Evolutionary conservation across 257 asterid genomes (phyloP).

Genomic region (Marsdenia floribunda): DNA sequence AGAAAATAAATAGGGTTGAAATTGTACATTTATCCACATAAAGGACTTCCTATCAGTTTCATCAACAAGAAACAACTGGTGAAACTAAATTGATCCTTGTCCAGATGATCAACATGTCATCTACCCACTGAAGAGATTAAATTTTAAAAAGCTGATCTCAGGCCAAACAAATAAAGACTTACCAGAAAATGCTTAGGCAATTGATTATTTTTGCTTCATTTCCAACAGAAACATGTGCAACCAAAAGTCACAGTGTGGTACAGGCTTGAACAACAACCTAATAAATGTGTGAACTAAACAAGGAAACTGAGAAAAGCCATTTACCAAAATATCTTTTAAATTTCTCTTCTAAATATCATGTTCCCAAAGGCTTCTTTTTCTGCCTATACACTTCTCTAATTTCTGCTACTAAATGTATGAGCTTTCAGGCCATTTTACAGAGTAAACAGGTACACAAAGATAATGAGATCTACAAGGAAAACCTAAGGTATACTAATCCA

Average conservation of each 20-base stretch:
- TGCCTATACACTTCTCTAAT: neutral
- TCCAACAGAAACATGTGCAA: neutral
- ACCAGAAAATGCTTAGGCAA: neutral
- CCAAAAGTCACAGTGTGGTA: neutral
- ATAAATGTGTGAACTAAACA: neutral
- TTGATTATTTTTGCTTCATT: neutral
- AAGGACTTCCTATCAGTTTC: neutral
- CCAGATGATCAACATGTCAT: neutral
- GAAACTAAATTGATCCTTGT: conserved; percentile 1
- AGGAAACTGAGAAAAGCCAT: neutral
- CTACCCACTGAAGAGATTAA: neutral
- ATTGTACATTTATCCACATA: too few species aligned
- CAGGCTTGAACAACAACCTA: neutral
- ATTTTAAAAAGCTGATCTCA: neutral
- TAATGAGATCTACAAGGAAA: neutral
- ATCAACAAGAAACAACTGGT: neutral
- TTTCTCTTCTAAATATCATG: neutral
- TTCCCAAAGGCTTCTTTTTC: neutral
- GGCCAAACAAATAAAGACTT: neutral
- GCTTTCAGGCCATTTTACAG: neutral
- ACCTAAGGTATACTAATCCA: neutral
- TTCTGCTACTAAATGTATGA: neutral
- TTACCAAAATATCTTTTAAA: neutral
- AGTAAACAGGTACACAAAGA: neutral
- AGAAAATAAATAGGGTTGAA: too few species aligned